Percentiles rank a stretch among this genome's conserved stretches.
Evolutionary conservation across 805 yeast genomes (phyloP).

Genomic region (Saccharomyces mikatae): DNA sequence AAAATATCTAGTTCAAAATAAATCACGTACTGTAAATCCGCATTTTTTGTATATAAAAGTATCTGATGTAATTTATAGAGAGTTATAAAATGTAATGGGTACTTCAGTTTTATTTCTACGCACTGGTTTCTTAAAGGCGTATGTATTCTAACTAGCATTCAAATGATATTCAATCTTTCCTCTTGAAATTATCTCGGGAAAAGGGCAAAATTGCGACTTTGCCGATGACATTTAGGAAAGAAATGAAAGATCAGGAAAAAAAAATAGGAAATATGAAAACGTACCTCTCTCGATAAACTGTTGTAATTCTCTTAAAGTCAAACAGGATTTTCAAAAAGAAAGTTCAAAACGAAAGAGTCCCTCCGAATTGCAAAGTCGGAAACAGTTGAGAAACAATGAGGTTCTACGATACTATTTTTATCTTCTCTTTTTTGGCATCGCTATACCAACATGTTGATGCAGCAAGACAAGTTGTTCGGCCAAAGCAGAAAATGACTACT

Average conservation of each 20-base stretch:
- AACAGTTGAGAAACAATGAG: background rate
- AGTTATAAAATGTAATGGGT: background rate
- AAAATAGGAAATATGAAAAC: background rate
- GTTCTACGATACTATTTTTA: background rate
- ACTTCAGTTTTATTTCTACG: background rate
- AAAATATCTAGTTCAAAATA: slow-evolving; percentile 1
- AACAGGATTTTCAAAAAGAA: background rate
- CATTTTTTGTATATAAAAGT: background rate
- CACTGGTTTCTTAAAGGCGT: background rate
- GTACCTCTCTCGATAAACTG: background rate
- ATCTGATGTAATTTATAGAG: background rate
- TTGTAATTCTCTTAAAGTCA: background rate
- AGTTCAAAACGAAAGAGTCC: background rate
- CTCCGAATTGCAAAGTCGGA: background rate
- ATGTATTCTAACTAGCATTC: background rate
- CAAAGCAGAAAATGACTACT: slow-evolving; percentile 31
- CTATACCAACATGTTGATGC: slow-evolving; percentile 4
- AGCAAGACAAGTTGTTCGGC: slow-evolving; percentile 28
- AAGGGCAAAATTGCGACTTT: background rate
- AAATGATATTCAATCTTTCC: background rate
- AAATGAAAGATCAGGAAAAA: background rate
- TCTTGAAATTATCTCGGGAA: background rate
- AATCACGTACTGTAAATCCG: background rate
- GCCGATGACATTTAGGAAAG: background rate
- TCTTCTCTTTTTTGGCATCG: background rate